Percentiles rank a stretch among this genome's conserved stretches.
Conservation (phyloP, 129 eudicot genomes). For the Flaveria bidentis region DNA sequence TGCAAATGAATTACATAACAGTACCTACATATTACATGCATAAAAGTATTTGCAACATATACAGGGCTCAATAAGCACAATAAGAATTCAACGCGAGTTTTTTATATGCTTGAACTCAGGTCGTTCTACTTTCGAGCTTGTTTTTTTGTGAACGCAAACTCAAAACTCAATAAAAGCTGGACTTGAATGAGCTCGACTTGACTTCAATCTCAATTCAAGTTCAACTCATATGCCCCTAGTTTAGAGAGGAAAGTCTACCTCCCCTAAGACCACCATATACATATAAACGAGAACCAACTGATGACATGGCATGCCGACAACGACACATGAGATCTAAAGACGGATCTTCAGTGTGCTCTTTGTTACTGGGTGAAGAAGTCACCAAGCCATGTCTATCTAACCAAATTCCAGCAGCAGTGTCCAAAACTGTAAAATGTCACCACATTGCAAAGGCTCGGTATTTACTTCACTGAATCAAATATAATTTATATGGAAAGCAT, state of each 20-base stretch:
- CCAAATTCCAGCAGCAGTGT: constrained; percentile 98
- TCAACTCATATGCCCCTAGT: background rate
- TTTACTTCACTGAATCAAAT: constrained; percentile 10
- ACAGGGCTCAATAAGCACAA: background rate
- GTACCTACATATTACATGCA: background rate
- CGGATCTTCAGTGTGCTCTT: constrained; percentile 64
- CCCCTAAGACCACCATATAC: constrained; percentile 95
- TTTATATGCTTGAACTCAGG: background rate
- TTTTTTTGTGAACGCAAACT: background rate
- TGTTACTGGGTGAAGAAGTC: constrained; percentile 60
- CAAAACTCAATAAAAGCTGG: background rate
- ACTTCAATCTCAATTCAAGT: background rate
- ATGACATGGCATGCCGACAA: constrained; percentile 94
- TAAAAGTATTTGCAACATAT: background rate
- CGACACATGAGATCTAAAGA: constrained; percentile 79
- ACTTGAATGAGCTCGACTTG: background rate
- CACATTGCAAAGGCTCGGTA: constrained; percentile 12
- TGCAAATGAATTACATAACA: background rate
- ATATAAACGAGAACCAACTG: constrained; percentile 78
- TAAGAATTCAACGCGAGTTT: background rate
- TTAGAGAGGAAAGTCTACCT: constrained; percentile 46
- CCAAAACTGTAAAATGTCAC: constrained; percentile 58
- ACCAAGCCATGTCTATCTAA: constrained; percentile 89
- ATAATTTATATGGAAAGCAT: constrained; percentile 5
- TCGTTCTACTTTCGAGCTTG: background rate